Evolutionary conservation across 139 green algal species (phyloP), one percentile per base, ranked within the genome.

Genomic region (Ostreobium quekettii): DNA sequence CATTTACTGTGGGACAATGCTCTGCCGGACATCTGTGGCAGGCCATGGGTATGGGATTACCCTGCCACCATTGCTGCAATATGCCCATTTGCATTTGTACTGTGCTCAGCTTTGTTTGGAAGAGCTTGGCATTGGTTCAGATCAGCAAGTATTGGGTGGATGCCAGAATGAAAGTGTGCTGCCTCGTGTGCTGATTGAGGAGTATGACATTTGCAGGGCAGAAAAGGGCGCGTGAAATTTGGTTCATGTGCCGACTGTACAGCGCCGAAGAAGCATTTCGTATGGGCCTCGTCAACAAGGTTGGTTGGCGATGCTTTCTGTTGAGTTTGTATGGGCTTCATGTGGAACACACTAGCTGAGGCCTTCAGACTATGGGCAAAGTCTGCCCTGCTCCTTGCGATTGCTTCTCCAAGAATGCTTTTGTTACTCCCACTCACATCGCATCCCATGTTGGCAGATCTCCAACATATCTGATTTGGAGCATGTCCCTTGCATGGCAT

Each of bases 221-320:
- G 78, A 98, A 98, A 74, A 89, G 86, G 65, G 93, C 93, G 35
- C 74, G 91, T 1, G 93, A 99, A 76, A 97, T 99, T 73, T 99
- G 93, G 93, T 98, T 98, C 76, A 75, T 98, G 57, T 81, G 82
- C 0, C 80, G 91, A 1, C 73, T 98, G 59, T 99, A 99, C 74
- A 79, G 74, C 56, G 93, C 93, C 0, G n/a, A 93, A 66, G 67
- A 96, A 72, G 93, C 93, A 7, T 71, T 88, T 35, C 28, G 80
- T 8, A 97, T 97, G 93, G 92, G 93, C 1, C 89, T 99, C 19
- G 79, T 99, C 39, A 99, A 99, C 77, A 93, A 77, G 26, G 93
- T 85, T 59, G 0, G 76, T 28, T 53, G 11, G 15, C 42, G 11
- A 53, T 26, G 19, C 19, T 53, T n/a, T n/a, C n/a, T n/a, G n/a